Conservation (phyloP, 2,329 filamentous ascomycete genomes). For the Aciculosporium take region DNA sequence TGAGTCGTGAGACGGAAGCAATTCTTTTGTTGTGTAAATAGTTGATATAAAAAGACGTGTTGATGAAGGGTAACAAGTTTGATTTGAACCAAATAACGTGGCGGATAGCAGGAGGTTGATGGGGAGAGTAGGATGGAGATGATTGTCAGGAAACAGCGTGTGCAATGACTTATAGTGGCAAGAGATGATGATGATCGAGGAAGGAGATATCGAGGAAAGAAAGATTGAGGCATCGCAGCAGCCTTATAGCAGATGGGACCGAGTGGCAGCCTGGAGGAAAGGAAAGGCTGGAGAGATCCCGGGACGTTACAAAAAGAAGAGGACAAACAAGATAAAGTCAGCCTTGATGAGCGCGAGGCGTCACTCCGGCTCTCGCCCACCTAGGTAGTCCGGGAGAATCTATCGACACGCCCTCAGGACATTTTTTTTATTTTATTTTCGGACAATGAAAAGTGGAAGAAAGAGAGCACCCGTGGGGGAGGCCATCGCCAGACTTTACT, state of each 20-base stretch:
- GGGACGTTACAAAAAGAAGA: neutral
- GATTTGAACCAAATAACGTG: neutral
- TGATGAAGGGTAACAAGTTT: neutral
- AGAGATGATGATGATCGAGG: too few relatives aligned
- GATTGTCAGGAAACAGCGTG: conserved; percentile 7
- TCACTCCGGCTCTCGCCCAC: neutral
- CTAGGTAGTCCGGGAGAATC: neutral
- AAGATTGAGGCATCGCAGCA: conserved; percentile 34
- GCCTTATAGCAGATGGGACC: conserved; percentile 36
- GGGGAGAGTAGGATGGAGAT: conserved; percentile 6
- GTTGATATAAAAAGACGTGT: neutral
- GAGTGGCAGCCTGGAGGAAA: conserved; percentile 5
- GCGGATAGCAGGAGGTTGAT: conserved; percentile 1
- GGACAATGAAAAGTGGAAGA: too few relatives aligned
- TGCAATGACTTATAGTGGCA: conserved; percentile 11
- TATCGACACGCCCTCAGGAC: conserved; percentile 5
- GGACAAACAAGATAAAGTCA: neutral
- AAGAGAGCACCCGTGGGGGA: neutral
- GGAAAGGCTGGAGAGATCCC: neutral
- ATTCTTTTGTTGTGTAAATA: neutral
- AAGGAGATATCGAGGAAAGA: conserved; percentile 14
- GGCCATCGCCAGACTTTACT: neutral
- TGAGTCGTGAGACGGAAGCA: neutral
- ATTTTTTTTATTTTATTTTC: too few relatives aligned
- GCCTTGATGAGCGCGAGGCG: neutral